These are phyloP conservation scores for Glarea lozoyensis DNA, from an alignment of 495 filamentous ascomycete genomes.

Conservation along the genomic window DNA sequence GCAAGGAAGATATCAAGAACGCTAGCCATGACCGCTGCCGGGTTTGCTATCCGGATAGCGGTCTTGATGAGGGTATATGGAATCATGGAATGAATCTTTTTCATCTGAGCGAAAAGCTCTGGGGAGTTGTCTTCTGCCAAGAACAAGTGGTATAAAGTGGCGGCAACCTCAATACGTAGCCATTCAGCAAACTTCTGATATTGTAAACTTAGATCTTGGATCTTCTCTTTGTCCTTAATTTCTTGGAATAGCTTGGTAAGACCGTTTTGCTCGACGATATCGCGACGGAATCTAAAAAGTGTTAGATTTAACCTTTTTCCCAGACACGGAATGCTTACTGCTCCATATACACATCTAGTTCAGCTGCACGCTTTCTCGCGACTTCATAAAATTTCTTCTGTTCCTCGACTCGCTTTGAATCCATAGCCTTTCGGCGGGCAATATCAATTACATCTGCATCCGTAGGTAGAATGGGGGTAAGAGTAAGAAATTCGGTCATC, in stretches of 20 bases:
- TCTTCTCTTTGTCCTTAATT: conserved; percentile 76
- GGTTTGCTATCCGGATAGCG: conserved; percentile 91
- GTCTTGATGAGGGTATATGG: conserved; percentile 93
- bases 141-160: conserved; percentile 95
- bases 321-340: conserved; percentile 45
- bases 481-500: conserved; percentile 72
- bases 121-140: conserved; percentile 96
- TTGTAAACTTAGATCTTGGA: conserved; percentile 81
- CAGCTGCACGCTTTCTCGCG: conserved; percentile 77
- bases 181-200: conserved; percentile 98
- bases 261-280: conserved; percentile 60
- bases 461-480: conserved; percentile 55
- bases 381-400: conserved; percentile 93
- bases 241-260: conserved; percentile 89
- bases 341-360: conserved; percentile 97
- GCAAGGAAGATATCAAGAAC: conserved; percentile 92
- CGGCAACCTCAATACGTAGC: conserved; percentile 94
- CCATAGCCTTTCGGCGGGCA: conserved; percentile 66
- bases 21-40: conserved; percentile 87
- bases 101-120: conserved; percentile 88
- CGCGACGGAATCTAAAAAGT: conserved; percentile 39
- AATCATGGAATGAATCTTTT: conserved; percentile 85
- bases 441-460: conserved; percentile 83
- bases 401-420: conserved; percentile 81
- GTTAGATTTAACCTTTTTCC: conserved; percentile 1